Conservation (phyloP, 2,329 filamentous ascomycete genomes). For the Cladosporium sp. region DNA sequence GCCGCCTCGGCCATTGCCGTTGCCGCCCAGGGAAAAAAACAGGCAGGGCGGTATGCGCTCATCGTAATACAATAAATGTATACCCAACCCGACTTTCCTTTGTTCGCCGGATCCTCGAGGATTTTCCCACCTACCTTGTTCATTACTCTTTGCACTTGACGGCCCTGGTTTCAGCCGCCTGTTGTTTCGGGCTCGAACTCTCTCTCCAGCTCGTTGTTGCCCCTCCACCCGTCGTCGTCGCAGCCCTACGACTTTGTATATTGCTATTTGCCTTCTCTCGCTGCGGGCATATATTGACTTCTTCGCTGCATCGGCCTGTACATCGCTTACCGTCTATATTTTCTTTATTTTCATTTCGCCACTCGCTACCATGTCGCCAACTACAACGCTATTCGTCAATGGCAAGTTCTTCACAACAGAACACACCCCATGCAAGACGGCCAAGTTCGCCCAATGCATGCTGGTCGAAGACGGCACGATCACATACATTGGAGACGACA, state of each 20-base stretch:
- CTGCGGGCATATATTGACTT: background rate
- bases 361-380: constrained; percentile 4
- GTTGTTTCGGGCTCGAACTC: background rate
- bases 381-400: constrained; percentile 16
- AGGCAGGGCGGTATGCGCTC: constrained; percentile 16
- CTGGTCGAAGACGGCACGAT: constrained; percentile 45
- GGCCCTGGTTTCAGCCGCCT: background rate
- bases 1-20: constrained; percentile 6
- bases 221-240: background rate
- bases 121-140: background rate
- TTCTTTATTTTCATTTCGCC: background rate
- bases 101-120: background rate
- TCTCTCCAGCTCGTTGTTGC: background rate
- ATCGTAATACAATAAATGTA: constrained; percentile 12
- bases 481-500: constrained; percentile 40
- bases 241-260: background rate
- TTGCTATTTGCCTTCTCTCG: background rate
- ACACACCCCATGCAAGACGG: constrained; percentile 3
- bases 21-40: background rate
- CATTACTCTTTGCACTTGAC: background rate
- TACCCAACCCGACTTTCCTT: constrained; percentile 6
- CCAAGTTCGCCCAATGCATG: constrained; percentile 38
- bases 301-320: background rate
- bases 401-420: constrained; percentile 20
- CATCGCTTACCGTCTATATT: background rate